Evolutionary conservation across 495 filamentous ascomycete species (phyloP), one percentile per base, ranked within the genome.

Genomic region (Lepraria neglecta): DNA sequence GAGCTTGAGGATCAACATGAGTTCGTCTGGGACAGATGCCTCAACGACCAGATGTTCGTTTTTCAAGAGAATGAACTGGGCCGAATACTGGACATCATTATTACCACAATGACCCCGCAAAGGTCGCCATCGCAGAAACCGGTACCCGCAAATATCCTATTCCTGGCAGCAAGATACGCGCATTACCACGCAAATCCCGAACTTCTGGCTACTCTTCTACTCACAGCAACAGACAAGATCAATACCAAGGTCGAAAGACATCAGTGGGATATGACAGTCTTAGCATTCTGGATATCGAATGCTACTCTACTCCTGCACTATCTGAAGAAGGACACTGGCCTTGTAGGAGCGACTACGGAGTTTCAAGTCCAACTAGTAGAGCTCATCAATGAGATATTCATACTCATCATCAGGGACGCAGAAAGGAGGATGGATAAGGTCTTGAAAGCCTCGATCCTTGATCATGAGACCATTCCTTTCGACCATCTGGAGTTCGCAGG

Each of bases 31-130:
- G 88, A 90, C 67, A 80, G 86, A 69, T 99, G 94, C 74, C 76
- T 96, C 48, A 91, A 96, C 69, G 94, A 99, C 72, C 94, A 99
- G 70, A 99, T 99, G 94, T 99, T 99, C 68, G 94, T 99, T 28
- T 97, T 99, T 71, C 95, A 97, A 74, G 95, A 99, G 58, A 83
- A 82, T 68, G 95, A 97, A 62, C 75, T 99, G 51, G 86, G 89
- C 56, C 83, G 85, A 58, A 96, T 97, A 61, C 81, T 99, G 56
- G 89, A 96, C 67, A 91, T 99, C 50, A 85, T 97, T 68, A 95
- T 99, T 68, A 97, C 94, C 60, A 91, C 95, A 72, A 99, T 99
- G 94, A 92, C 90, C 0, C 94, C 94, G 0, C 92, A 97, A 72
- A 80, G 94, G 63, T 96, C 92, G 24, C 90, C 92, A 0, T 90